Evolutionary conservation across 257 asterid species (phyloP).

Genomic region (Solanum paucissectum): DNA sequence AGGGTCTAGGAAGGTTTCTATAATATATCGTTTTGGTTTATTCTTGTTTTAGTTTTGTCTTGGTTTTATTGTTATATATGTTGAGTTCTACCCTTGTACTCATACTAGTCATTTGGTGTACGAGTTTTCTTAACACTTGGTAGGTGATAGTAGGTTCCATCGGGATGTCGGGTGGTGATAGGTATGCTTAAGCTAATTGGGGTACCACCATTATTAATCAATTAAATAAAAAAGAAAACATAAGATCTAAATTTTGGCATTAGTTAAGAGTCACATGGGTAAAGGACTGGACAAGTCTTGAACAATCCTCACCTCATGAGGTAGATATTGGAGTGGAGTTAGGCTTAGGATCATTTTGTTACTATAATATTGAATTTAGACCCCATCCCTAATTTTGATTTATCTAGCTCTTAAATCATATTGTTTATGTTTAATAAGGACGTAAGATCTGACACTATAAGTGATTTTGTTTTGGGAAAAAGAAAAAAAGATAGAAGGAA

Average conservation of each 20-base stretch:
- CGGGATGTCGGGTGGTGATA: no score
- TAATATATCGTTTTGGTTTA: no score
- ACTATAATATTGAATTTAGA: background rate
- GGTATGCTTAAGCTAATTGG: background rate
- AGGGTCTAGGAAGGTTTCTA: no score
- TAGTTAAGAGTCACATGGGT: background rate
- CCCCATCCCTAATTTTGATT: background rate
- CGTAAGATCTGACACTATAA: background rate
- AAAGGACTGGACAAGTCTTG: background rate
- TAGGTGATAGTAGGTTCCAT: no score
- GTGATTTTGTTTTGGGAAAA: background rate
- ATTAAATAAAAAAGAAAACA: background rate
- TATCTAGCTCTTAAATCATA: background rate
- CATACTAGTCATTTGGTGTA: no score
- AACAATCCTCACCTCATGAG: background rate
- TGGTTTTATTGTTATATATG: no score
- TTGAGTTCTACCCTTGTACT: no score
- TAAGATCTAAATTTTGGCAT: background rate
- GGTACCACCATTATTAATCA: background rate
- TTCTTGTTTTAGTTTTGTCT: no score
- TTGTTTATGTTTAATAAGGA: background rate
- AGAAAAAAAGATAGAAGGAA: background rate
- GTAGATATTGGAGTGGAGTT: background rate
- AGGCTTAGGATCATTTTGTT: background rate
- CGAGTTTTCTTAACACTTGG: no score